Evolutionary conservation across 2,329 filamentous ascomycete species (phyloP).

Genomic region (Aspergillus eucalypticola): DNA sequence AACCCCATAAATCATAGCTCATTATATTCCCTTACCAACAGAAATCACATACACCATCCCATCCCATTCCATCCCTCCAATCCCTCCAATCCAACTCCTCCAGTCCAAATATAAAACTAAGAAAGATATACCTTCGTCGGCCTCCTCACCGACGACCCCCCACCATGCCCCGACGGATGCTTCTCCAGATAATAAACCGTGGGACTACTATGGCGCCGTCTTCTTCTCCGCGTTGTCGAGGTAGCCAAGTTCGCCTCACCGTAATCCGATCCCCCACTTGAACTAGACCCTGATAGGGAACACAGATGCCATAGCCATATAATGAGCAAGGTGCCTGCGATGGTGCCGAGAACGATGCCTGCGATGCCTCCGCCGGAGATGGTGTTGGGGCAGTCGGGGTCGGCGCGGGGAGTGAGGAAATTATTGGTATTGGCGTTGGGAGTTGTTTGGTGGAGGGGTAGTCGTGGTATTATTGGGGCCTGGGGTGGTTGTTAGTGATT

Average conservation of each 20-base stretch:
- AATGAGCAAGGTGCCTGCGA: constrained; percentile 38
- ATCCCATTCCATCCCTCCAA: too few relatives aligned
- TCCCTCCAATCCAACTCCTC: too few relatives aligned
- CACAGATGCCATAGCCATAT: constrained; percentile 39
- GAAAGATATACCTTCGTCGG: constrained; percentile 41
- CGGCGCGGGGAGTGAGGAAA: neutral
- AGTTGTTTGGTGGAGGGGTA: neutral
- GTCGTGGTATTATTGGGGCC: too few relatives aligned
- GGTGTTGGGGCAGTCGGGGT: constrained; percentile 26
- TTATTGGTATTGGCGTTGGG: neutral
- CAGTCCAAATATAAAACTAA: neutral
- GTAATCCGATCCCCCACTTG: constrained; percentile 25
- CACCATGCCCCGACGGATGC: constrained; percentile 6
- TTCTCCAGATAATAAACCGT: constrained; percentile 37
- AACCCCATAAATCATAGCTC: too few relatives aligned
- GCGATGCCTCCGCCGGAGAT: constrained; percentile 41
- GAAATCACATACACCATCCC: too few relatives aligned
- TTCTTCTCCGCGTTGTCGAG: constrained; percentile 20
- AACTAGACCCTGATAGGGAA: constrained; percentile 24
- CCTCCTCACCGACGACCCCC: constrained; percentile 27
- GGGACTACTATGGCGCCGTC: constrained; percentile 26
- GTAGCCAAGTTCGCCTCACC: constrained; percentile 25
- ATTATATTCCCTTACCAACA: too few relatives aligned
- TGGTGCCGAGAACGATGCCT: constrained; percentile 44
- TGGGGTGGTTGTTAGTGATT: too few relatives aligned